Evolutionary conservation across 2,329 filamentous ascomycete genomes (phyloP), one percentile per base, ranked within the genome.

Genomic region (Fusarium chuoi): DNA sequence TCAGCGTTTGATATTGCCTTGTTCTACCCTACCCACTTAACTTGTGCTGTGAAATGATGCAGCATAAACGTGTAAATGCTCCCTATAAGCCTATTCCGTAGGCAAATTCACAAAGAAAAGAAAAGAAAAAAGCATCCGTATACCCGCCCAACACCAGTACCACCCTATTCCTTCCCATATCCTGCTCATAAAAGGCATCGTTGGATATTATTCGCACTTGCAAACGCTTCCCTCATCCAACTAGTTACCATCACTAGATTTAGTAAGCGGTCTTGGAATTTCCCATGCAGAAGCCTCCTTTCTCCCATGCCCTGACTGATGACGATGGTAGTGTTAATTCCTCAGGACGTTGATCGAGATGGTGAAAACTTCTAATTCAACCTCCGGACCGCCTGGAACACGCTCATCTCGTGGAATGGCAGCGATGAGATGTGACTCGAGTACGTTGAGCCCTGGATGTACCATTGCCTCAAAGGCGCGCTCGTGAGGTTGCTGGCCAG

Each of bases 331-430:
- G 45, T 45, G 46, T 76, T 80, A 87, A 57, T 80, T 80, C 82
- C 84, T 88, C 81, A 90, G 82, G 76, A 97, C 83, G 81, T 96
- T 92, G 69, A 92, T 88, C 82, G 93, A 93, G 35, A 96, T 86
- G 3, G 90, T 94, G 65, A 95, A 87, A 76, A 92, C 92, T 84
- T 98, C 95, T 71, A 95, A 85, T 79, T 96, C 94, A 41, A 92
- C 88, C 70, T 91, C 89, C 15, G 90, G 85, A 0, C 89, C 91
- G 33, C 87, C 87, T 1, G 86, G 84, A 42, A 87, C 83, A 68
- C 87, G 89, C 78, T 89, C 85, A 26, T 87, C 89, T 77, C 86
- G 89, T 3, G 88, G 89, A 48, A 94, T 87, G 12, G 91, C 91
- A 3, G 93, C 93, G 72, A 95, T 89, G 65, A 96, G 86, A 77